These are phyloP conservation scores for Penicillium arizonense DNA, from an alignment of 495 filamentous ascomycete species.

Conservation along the genomic window DNA sequence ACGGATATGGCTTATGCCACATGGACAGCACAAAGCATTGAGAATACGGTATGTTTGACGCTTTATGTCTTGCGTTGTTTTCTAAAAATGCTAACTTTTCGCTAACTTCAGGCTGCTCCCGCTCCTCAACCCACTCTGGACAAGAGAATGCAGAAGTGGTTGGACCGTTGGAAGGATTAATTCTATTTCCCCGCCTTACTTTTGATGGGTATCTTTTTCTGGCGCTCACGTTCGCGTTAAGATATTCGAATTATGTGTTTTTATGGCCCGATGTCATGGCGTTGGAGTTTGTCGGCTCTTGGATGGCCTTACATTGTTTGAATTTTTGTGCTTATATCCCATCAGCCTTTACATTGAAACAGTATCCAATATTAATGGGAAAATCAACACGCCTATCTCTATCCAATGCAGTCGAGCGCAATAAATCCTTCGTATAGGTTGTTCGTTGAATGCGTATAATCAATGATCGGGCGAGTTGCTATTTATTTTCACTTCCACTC, in stretches of 20 bases:
- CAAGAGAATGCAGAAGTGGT: slow-evolving; percentile 31
- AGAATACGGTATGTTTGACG: slow-evolving; percentile 60
- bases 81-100: not conserved
- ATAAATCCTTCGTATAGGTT: slow-evolving; percentile 2
- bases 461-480: not conserved
- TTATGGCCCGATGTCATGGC: not conserved
- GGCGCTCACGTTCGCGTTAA: not conserved
- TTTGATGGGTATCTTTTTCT: not conserved
- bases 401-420: slow-evolving; percentile 1
- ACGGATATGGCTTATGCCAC: slow-evolving; percentile 62
- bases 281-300: not conserved
- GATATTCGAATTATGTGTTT: not conserved
- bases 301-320: not conserved
- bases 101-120: slow-evolving; percentile 31
- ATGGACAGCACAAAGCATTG: slow-evolving; percentile 51
- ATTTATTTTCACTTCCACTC: slow-evolving; percentile 18
- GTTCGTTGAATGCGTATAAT: slow-evolving; percentile 1
- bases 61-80: not conserved
- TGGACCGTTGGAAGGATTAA: slow-evolving; percentile 37
- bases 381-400: not conserved
- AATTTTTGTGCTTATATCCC: slow-evolving; percentile 5
- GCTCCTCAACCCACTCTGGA: slow-evolving; percentile 30
- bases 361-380: not conserved
- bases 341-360: not conserved
- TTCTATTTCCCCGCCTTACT: not conserved